Evolutionary conservation across 306 rosid species (phyloP).

Genomic region (Morella rubra): DNA sequence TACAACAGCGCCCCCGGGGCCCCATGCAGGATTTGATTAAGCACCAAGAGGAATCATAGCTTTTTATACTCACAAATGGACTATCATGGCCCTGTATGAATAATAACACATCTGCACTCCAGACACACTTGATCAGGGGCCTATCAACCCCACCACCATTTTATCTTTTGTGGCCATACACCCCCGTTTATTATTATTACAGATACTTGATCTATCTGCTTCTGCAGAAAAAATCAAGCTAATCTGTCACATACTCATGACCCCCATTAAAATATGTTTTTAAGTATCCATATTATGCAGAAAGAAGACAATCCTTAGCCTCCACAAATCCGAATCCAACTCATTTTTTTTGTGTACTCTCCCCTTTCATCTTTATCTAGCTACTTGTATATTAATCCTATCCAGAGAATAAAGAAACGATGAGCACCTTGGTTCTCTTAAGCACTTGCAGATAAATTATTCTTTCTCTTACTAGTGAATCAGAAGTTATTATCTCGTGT

Average conservation of each 20-base stretch:
- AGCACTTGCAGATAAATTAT: constrained; percentile 36
- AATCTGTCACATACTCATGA: neutral
- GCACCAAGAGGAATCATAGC: constrained; percentile 36
- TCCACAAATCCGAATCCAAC: neutral
- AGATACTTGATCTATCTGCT: too few species aligned
- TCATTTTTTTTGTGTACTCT: neutral
- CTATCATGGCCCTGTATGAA: constrained; percentile 42
- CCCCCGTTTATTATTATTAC: neutral
- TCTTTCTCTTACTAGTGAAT: constrained; percentile 31
- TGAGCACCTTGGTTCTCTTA: constrained; percentile 8
- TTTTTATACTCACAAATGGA: constrained; percentile 38
- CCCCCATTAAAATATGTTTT: neutral
- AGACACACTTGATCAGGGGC: constrained; percentile 26
- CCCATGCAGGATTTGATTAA: constrained; percentile 54
- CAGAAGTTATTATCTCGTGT: constrained; percentile 28
- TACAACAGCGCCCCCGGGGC: constrained; percentile 49
- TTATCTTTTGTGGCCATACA: neutral
- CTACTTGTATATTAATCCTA: neutral
- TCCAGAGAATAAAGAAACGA: neutral
- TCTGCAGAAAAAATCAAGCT: neutral
- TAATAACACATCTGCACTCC: constrained; percentile 44
- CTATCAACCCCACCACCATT: constrained; percentile 38
- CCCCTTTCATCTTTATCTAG: neutral
- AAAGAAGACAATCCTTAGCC: neutral
- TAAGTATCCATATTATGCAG: neutral